A percentile compares a stretch with the other conserved stretches of the same genome.
Conservation (phyloP, 257 asterid species). For the Thymus mandschuricus region DNA sequence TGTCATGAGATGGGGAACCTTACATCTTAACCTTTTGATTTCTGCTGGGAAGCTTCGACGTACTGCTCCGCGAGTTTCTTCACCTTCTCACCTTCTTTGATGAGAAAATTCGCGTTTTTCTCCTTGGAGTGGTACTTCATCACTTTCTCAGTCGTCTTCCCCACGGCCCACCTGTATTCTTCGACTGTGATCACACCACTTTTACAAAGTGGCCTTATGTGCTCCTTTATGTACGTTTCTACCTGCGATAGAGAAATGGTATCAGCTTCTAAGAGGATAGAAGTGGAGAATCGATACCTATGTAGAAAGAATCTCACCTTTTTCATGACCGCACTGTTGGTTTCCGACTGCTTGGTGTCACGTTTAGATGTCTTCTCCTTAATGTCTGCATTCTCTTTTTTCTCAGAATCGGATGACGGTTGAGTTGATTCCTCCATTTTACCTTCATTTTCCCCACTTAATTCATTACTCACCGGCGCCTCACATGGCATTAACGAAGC, state of each 20-base stretch:
- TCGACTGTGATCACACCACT: constrained; percentile 93
- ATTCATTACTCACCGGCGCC: constrained; percentile 25
- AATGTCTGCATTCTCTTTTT: constrained; percentile 38
- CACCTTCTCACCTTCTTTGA: constrained; percentile 96
- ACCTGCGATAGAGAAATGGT: constrained; percentile 50
- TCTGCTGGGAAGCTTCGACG: constrained; percentile 76
- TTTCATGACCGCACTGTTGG: constrained; percentile 39
- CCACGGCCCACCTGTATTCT: constrained; percentile 93
- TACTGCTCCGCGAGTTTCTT: constrained; percentile 94
- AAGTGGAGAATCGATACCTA: background rate
- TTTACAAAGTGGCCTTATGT: constrained; percentile 90
- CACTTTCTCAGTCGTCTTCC: constrained; percentile 92
- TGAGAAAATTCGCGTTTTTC: constrained; percentile 84
- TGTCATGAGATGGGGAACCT: background rate
- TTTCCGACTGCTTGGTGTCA: constrained; percentile 50
- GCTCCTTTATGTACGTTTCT: constrained; percentile 95
- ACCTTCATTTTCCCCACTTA: constrained; percentile 38
- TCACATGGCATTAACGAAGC: constrained; percentile 39
- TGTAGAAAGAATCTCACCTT: constrained; percentile 40
- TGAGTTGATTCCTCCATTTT: constrained; percentile 37
- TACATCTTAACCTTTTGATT: constrained; percentile 32
- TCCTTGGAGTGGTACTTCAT: constrained; percentile 91
- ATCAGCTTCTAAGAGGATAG: constrained; percentile 6
- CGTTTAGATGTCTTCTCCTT: constrained; percentile 47
- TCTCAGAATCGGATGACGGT: constrained; percentile 38